These are phyloP conservation scores for Brassica juncea DNA, from an alignment of 345 rosid genomes.

Conservation along the genomic window DNA sequence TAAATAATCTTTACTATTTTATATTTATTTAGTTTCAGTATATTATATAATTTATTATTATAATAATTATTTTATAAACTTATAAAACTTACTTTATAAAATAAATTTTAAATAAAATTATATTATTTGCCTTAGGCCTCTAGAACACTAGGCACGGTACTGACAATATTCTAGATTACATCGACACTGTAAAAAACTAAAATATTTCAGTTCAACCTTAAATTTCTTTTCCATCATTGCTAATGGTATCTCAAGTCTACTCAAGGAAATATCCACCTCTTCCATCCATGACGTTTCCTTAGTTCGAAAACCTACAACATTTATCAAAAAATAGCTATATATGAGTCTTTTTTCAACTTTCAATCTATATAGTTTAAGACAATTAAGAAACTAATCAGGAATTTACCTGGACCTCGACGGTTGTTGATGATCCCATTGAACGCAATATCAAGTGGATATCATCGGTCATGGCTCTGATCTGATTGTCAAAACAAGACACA, in stretches of 20 bases:
- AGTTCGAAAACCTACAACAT: neutral
- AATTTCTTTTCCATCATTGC: neutral
- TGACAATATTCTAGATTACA: neutral
- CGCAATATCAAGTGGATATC: constrained; percentile 5
- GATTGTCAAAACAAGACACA: neutral
- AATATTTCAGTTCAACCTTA: neutral
- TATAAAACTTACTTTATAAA: too few relatives aligned
- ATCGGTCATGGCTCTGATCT: constrained; percentile 17
- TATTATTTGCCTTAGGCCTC: too few relatives aligned
- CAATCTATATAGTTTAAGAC: neutral
- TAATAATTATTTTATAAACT: too few relatives aligned
- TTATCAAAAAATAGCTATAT: neutral
- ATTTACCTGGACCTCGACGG: constrained; percentile 16
- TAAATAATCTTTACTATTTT: too few relatives aligned
- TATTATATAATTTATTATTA: too few relatives aligned
- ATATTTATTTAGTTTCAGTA: too few relatives aligned
- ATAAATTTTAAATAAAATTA: too few relatives aligned
- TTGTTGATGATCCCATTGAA: constrained; percentile 8
- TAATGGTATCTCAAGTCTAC: neutral
- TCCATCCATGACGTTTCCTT: constrained; percentile 10
- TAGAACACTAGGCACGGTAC: too few relatives aligned
- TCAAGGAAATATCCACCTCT: neutral
- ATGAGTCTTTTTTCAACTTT: neutral
- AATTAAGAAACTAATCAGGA: neutral
- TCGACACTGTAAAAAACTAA: neutral